Conservation (phyloP, 257 asterid genomes). For the Przewalskia tangutica region DNA sequence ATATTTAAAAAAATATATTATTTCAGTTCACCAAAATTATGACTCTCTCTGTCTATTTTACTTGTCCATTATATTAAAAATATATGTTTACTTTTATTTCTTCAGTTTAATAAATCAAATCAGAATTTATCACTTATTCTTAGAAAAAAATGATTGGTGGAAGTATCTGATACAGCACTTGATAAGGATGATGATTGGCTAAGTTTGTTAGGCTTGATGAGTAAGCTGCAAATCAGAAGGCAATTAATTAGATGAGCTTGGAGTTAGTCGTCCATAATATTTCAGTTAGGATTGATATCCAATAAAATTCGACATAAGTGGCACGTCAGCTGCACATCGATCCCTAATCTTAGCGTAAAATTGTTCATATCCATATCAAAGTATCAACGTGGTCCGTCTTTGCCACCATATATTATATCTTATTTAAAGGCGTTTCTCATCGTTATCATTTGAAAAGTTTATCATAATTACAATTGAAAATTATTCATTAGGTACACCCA, state of each 20-base stretch:
- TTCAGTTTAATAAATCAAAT: too few relatives aligned
- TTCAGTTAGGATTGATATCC: neutral
- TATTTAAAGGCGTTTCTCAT: neutral
- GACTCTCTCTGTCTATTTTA: too few relatives aligned
- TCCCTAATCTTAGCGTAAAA: neutral
- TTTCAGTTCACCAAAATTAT: neutral
- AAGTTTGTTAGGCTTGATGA: slow-evolving; percentile 17
- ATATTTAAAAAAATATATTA: too few relatives aligned
- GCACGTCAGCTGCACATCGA: neutral
- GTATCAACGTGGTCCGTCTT: neutral
- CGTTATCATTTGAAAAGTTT: neutral
- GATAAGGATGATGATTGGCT: slow-evolving; percentile 22
- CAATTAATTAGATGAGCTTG: neutral
- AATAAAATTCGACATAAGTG: neutral
- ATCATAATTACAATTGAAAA: neutral
- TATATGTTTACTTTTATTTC: too few relatives aligned
- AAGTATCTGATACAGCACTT: neutral
- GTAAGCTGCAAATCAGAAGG: neutral
- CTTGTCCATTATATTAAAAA: too few relatives aligned
- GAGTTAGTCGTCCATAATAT: neutral
- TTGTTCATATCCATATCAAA: neutral
- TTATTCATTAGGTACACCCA: neutral
- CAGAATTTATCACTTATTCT: too few relatives aligned
- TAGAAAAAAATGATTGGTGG: too few relatives aligned
- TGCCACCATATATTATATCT: neutral